Percentiles rank a stretch among this genome's conserved stretches.
These are phyloP conservation scores for Podila verticillata DNA, from an alignment of 192 early-diverging fungal species.

Conservation along the genomic window DNA sequence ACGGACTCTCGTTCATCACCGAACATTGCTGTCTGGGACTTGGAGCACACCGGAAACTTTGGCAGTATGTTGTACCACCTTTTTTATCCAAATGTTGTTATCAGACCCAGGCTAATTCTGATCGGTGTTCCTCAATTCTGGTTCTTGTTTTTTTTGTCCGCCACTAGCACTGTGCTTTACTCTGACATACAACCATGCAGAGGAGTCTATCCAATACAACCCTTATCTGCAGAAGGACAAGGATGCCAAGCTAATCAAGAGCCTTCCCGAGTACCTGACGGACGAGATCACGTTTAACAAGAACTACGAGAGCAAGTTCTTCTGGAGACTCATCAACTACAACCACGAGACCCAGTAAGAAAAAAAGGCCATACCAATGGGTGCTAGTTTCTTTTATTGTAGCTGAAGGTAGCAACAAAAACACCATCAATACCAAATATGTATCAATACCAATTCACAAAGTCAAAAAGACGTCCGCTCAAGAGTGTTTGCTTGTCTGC, in stretches of 20 bases:
- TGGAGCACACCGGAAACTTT: slow-evolving; percentile 27
- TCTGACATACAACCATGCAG: slow-evolving; percentile 20
- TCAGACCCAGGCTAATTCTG: not conserved
- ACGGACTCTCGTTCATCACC: slow-evolving; percentile 11
- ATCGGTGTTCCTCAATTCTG: not conserved
- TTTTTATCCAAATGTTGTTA: not conserved
- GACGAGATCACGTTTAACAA: slow-evolving; percentile 32
- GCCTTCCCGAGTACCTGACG: slow-evolving; percentile 33
- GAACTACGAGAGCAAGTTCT: slow-evolving; percentile 36
- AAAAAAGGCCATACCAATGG: too few species aligned
- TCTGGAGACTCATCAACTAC: slow-evolving; percentile 33
- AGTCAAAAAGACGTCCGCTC: too few species aligned
- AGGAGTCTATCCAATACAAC: slow-evolving; percentile 7
- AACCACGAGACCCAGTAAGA: slow-evolving; percentile 16
- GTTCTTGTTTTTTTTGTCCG: not conserved
- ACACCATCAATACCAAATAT: too few species aligned
- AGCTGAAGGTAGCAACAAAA: too few species aligned
- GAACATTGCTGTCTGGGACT: slow-evolving; percentile 26
- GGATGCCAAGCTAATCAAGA: slow-evolving; percentile 19
- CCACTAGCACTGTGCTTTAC: slow-evolving; percentile 27
- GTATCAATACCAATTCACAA: too few species aligned
- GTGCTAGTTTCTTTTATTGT: too few species aligned
- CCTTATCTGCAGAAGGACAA: slow-evolving; percentile 10
- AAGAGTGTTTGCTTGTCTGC: too few species aligned
- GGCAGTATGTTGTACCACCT: slow-evolving; percentile 27